Evolutionary conservation across 306 rosid genomes (phyloP), one percentile per base, ranked within the genome.

Genomic region (Glycine tomentella): DNA sequence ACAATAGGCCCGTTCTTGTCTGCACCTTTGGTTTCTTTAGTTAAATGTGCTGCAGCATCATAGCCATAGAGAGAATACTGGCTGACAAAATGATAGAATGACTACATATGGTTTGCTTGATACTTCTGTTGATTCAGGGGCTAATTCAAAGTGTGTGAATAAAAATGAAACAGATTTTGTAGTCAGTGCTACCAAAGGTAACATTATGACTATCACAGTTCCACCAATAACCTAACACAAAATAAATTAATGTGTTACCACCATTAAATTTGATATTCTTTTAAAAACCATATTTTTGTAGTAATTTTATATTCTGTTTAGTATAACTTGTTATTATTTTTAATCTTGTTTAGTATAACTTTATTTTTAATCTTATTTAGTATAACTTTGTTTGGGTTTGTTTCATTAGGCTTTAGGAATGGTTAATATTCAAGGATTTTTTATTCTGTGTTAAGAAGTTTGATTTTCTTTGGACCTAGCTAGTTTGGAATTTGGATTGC

Each of bases 81-180:
- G 72, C 98, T 93, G 6, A 91, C 95, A 50, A 84, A 93, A 86
- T 40, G 98, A 82, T 49, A 93, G 84, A 80, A 93, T 69, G 46
- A 89, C 93, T 31, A 91, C 98, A 87, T 93, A 91, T n/a, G 98
- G 98, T 64, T 89, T 93, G 93, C 93, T 93, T 76, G 97, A 74
- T 70, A 91, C 53, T 82, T 97, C 98, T 17, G 97, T 91, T 67
- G 53, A 5, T 40, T 75, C 87, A 9, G 93, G 40, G n/a, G 84
- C 85, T 76, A 83, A 38, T 46, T 91, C 87, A 0, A 91, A 89
- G 78, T 90, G 59, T 51, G 97, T 85, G 84, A 93, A 93, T 53
- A 93, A 95, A 57, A 89, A 91, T 13, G 98, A 91, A 63, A 93
- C 95, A 5, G 97, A 72, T 84, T 91, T 74, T 58, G 84, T 91